A percentile compares a stretch with the other conserved stretches of the same genome.
Conservation (phyloP, 2,329 filamentous ascomycete species). For the Fusarium camptoceras region DNA sequence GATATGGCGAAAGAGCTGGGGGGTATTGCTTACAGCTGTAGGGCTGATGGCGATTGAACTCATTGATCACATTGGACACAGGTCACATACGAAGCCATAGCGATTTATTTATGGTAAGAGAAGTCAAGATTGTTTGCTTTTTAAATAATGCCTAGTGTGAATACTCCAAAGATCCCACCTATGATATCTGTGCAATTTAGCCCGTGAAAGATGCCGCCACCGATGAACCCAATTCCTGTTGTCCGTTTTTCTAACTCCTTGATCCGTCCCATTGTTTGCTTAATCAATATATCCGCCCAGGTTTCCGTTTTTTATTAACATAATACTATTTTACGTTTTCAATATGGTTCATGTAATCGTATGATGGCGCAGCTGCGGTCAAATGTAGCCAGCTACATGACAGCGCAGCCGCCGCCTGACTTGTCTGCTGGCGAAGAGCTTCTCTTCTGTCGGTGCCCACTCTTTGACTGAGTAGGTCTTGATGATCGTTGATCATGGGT, state of each 20-base stretch:
- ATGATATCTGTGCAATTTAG: conserved; percentile 16
- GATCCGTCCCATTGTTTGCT: neutral
- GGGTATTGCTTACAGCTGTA: conserved; percentile 19
- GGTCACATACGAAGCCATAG: neutral
- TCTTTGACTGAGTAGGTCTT: conserved; percentile 1
- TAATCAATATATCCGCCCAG: neutral
- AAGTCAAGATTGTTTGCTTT: neutral
- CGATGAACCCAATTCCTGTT: neutral
- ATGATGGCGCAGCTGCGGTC: neutral
- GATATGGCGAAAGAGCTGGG: neutral
- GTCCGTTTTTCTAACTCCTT: conserved; percentile 9
- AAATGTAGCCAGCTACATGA: conserved; percentile 29
- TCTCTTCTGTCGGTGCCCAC: conserved; percentile 6
- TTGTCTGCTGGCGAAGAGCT: conserved; percentile 20
- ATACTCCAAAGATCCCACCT: neutral
- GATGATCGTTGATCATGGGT: conserved; percentile 16
- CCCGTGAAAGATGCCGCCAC: neutral
- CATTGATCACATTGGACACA: neutral
- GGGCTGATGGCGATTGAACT: conserved; percentile 5
- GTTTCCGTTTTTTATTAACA: neutral
- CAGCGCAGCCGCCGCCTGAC: conserved; percentile 13
- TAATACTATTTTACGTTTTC: neutral
- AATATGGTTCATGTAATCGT: neutral
- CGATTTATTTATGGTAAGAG: no score
- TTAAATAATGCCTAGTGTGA: neutral